Conservation (phyloP, 169 alveolate genomes). For the Eimeria necatrix region DNA sequence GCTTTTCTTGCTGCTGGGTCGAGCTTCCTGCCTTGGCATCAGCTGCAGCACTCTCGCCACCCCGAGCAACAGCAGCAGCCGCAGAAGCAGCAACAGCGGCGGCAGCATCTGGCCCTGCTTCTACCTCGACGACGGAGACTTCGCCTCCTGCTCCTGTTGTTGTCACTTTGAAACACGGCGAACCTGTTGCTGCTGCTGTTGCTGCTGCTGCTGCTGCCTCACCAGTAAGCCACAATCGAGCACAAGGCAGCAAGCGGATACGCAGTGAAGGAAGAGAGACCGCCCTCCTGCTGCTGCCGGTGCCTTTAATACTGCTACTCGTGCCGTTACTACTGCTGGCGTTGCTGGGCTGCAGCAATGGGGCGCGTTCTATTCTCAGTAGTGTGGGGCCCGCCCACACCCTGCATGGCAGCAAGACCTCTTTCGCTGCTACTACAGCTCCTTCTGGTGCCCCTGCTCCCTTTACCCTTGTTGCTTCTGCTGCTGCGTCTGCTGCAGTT, state of each 20-base stretch:
- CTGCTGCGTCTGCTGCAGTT: background rate
- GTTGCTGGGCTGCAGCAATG: background rate
- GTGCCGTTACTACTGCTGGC: background rate
- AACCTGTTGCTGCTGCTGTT: conserved; percentile 16
- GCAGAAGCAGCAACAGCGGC: too few species aligned
- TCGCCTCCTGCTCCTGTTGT: background rate
- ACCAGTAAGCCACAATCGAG: conserved; percentile 6
- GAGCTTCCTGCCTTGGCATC: background rate
- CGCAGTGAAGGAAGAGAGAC: conserved; percentile 7
- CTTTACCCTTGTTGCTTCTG: background rate
- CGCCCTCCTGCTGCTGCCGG: conserved; percentile 36
- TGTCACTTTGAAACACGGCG: background rate
- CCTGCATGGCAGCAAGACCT: background rate
- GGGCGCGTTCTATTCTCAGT: background rate
- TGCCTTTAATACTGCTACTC: background rate
- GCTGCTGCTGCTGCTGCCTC: conserved; percentile 39
- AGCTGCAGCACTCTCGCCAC: conserved; percentile 25
- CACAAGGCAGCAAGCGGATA: conserved; percentile 4
- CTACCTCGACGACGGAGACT: background rate
- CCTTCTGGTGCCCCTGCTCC: background rate
- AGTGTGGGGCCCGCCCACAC: conserved; percentile 1
- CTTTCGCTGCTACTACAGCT: background rate
- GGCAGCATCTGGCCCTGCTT: too few species aligned
- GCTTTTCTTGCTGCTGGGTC: background rate
- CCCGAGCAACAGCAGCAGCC: background rate